Conservation (phyloP, 257 asterid genomes). For the Scutellaria minor region DNA sequence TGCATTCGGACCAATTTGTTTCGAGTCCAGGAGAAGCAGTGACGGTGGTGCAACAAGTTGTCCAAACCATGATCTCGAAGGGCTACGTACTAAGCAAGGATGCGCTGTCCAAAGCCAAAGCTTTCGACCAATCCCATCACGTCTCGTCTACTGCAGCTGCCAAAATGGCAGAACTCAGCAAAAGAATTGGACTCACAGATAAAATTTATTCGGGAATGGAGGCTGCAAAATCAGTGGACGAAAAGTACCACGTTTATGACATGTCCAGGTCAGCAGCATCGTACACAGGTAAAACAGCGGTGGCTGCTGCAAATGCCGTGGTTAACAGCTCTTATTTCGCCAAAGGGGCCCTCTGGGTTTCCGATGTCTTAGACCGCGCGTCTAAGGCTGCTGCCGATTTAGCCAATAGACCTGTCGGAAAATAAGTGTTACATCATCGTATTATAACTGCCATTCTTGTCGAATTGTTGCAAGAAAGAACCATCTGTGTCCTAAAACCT, state of each 20-base stretch:
- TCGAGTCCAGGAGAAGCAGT: constrained; percentile 63
- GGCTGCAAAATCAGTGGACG: constrained; percentile 52
- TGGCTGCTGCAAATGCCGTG: constrained; percentile 52
- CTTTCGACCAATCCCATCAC: constrained; percentile 56
- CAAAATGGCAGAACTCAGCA: constrained; percentile 57
- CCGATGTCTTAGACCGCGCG: constrained; percentile 53
- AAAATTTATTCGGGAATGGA: constrained; percentile 48
- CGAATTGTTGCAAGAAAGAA: background rate
- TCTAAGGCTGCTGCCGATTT: constrained; percentile 62
- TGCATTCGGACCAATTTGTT: constrained; percentile 41
- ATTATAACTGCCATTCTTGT: background rate
- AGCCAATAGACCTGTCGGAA: constrained; percentile 36
- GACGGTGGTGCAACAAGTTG: constrained; percentile 55
- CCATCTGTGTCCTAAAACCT: background rate
- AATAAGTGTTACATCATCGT: constrained; percentile 19
- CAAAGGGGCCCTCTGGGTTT: constrained; percentile 66
- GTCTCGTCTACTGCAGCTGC: constrained; percentile 63
- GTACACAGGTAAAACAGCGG: constrained; percentile 54
- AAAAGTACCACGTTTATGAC: constrained; percentile 50
- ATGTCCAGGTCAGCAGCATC: constrained; percentile 49
- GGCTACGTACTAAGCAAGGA: constrained; percentile 62
- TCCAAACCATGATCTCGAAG: constrained; percentile 56
- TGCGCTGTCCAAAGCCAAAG: constrained; percentile 63
- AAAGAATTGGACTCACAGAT: constrained; percentile 58
- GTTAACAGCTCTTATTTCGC: constrained; percentile 62